phyloP scores from a whole-genome alignment of 1,284 basidiomycete species.

The Apiotrichum gracile region DNA sequence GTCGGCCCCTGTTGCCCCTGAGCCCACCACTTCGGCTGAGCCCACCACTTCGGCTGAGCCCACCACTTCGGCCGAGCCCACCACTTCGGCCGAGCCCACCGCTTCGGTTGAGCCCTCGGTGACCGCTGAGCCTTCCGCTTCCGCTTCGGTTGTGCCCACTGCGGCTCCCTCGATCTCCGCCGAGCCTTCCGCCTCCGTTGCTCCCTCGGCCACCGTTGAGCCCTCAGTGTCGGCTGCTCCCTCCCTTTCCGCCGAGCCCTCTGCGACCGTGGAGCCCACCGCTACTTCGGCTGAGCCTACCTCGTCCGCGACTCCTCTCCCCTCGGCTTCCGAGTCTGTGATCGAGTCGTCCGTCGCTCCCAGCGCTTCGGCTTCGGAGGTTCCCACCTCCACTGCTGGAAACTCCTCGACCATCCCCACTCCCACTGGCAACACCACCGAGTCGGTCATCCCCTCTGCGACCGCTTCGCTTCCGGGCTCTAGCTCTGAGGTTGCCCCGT shows the following conservation, averaged over 20 bases:
- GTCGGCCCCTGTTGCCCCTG: not conserved
- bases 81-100: too few relatives aligned
- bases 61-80: too few relatives aligned
- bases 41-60: conserved; percentile 1
- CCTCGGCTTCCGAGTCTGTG: not conserved
- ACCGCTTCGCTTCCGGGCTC: too few relatives aligned
- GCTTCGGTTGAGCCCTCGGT: conserved; percentile 1
- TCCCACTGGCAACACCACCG: conserved; percentile 5
- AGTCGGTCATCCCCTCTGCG: not conserved
- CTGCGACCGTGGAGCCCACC: not conserved
- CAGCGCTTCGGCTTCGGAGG: not conserved
- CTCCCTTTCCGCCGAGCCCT: too few relatives aligned
- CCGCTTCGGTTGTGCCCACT: too few relatives aligned
- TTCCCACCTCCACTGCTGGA: not conserved
- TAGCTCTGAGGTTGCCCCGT: not conserved
- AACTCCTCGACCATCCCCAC: conserved; percentile 7
- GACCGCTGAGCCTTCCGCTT: not conserved
- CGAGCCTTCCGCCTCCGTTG: conserved; percentile 1
- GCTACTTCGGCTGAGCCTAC: too few relatives aligned
- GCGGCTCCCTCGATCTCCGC: not conserved
- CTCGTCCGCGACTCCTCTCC: not conserved
- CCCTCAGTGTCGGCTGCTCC: conserved; percentile 2
- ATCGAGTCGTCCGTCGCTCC: not conserved
- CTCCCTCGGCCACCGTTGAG: conserved; percentile 3
- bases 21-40: conserved; percentile 1